These are phyloP conservation scores for Sclerotinia sclerotiorum DNA, from an alignment of 2,329 filamentous ascomycete genomes.

Conservation along the genomic window DNA sequence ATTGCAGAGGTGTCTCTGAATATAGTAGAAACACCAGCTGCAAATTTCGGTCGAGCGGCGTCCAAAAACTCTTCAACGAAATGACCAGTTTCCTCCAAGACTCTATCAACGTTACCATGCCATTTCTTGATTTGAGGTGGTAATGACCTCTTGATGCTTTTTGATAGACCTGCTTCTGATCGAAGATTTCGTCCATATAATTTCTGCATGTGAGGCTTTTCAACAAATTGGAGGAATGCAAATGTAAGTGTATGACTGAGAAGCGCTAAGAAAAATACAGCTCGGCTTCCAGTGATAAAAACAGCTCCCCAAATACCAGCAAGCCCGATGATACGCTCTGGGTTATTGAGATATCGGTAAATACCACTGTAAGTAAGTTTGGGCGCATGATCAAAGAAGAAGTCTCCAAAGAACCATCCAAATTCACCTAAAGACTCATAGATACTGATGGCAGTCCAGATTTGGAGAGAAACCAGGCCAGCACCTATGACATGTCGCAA, in stretches of 20 bases:
- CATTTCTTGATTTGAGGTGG: slow-evolving; percentile 80
- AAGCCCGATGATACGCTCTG: slow-evolving; percentile 87
- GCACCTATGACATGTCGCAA: slow-evolving; percentile 84
- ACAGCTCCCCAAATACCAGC: slow-evolving; percentile 95
- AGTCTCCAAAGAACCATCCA: slow-evolving; percentile 98
- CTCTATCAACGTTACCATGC: slow-evolving; percentile 83
- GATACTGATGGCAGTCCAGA: slow-evolving; percentile 91
- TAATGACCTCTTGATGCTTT: slow-evolving; percentile 83
- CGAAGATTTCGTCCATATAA: slow-evolving; percentile 84
- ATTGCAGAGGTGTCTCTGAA: slow-evolving; percentile 83
- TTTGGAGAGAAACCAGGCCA: slow-evolving; percentile 77
- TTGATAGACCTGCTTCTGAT: slow-evolving; percentile 84
- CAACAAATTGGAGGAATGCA: slow-evolving; percentile 86
- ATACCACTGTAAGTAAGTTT: slow-evolving; percentile 96
- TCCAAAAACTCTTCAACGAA: slow-evolving; percentile 92
- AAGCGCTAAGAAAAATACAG: slow-evolving; percentile 83
- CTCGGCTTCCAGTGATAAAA: slow-evolving; percentile 84
- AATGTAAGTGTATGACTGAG: slow-evolving; percentile 83
- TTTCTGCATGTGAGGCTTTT: slow-evolving; percentile 97
- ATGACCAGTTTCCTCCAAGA: slow-evolving; percentile 81
- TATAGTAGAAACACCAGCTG: slow-evolving; percentile 81
- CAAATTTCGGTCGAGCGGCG: slow-evolving; percentile 78
- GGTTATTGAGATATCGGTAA: slow-evolving; percentile 97
- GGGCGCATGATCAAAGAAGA: slow-evolving; percentile 88
- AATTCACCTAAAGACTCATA: slow-evolving; percentile 97